Conservation (phyloP, 2,329 filamentous ascomycete species). For the Myriosclerotinia scirpicola region DNA sequence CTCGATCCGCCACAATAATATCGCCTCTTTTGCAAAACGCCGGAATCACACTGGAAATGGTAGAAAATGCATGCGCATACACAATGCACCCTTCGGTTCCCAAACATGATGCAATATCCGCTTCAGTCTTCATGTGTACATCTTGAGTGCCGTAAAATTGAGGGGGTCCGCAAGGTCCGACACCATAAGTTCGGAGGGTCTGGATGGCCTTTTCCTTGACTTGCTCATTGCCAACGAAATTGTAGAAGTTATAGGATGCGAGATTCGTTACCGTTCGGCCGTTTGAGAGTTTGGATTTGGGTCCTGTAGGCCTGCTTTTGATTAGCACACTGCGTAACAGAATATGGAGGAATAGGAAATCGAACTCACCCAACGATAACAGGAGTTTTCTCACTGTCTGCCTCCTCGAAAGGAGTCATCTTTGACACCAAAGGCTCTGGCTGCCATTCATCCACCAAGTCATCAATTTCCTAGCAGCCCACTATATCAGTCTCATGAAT, state of each 20-base stretch:
- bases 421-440: slow-evolving; percentile 85
- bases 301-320: slow-evolving; percentile 70
- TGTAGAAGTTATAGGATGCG: slow-evolving; percentile 96
- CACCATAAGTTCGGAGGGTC: slow-evolving; percentile 90
- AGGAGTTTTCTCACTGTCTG: slow-evolving; percentile 80
- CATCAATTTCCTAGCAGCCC: slow-evolving; percentile 75
- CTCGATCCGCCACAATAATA: slow-evolving; percentile 92
- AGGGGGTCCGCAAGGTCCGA: slow-evolving; percentile 93
- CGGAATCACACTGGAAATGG: slow-evolving; percentile 94
- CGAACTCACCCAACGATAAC: slow-evolving; percentile 77
- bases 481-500: slow-evolving; percentile 21
- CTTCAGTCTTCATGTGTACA: slow-evolving; percentile 95
- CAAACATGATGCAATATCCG: slow-evolving; percentile 86
- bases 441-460: slow-evolving; percentile 93
- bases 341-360: background rate
- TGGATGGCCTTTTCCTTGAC: slow-evolving; percentile 95
- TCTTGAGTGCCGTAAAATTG: slow-evolving; percentile 99
- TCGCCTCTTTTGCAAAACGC: slow-evolving; percentile 97
- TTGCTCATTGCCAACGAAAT: slow-evolving; percentile 88
- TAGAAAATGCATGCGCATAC: slow-evolving; percentile 94
- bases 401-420: slow-evolving; percentile 72
- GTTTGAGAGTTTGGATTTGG: slow-evolving; percentile 83
- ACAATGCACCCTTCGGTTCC: slow-evolving; percentile 89
- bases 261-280: slow-evolving; percentile 92
- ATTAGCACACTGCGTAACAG: slow-evolving; percentile 22